Conservation (phyloP, 1,284 basidiomycete species). For the Thelephora terrestris region DNA sequence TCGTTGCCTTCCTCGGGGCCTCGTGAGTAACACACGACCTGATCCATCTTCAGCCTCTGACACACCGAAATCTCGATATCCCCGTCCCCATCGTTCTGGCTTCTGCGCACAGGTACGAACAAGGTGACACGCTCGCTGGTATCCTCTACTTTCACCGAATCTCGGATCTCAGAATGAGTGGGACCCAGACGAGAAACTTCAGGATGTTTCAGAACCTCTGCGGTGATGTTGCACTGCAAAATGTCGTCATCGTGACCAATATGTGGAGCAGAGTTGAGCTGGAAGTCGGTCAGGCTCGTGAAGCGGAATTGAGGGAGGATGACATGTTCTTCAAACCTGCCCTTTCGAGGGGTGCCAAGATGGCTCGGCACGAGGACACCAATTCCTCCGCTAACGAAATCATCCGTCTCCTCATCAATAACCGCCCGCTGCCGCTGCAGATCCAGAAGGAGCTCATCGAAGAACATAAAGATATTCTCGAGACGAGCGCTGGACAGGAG, state of each 20-base stretch:
- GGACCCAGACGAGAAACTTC: slow-evolving; percentile 10
- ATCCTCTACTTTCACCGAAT: slow-evolving; percentile 14
- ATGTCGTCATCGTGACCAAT: slow-evolving; percentile 39
- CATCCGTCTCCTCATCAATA: slow-evolving; percentile 7
- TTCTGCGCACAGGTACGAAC: slow-evolving; percentile 4
- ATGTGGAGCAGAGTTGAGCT: slow-evolving; percentile 37
- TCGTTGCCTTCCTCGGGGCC: slow-evolving; percentile 6
- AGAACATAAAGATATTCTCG: background rate
- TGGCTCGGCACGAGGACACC: slow-evolving; percentile 14
- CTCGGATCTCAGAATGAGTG: slow-evolving; percentile 12
- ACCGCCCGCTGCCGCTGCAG: slow-evolving; percentile 6
- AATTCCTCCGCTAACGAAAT: slow-evolving; percentile 10
- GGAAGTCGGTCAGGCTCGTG: slow-evolving; percentile 9
- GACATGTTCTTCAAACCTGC: slow-evolving; percentile 13
- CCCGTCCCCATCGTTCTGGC: background rate
- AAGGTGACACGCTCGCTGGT: slow-evolving; percentile 7
- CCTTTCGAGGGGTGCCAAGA: slow-evolving; percentile 12
- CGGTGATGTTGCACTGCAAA: slow-evolving; percentile 8
- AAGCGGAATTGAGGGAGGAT: slow-evolving; percentile 13
- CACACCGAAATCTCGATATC: background rate
- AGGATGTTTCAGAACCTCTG: slow-evolving; percentile 11
- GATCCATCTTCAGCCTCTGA: background rate
- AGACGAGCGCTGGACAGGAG: background rate
- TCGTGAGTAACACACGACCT: background rate
- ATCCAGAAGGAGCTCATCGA: slow-evolving; percentile 12